Base-by-base conservation (phyloP, 2,329 filamentous ascomycete genomes). In the Diaporthe citriasiana region DNA sequence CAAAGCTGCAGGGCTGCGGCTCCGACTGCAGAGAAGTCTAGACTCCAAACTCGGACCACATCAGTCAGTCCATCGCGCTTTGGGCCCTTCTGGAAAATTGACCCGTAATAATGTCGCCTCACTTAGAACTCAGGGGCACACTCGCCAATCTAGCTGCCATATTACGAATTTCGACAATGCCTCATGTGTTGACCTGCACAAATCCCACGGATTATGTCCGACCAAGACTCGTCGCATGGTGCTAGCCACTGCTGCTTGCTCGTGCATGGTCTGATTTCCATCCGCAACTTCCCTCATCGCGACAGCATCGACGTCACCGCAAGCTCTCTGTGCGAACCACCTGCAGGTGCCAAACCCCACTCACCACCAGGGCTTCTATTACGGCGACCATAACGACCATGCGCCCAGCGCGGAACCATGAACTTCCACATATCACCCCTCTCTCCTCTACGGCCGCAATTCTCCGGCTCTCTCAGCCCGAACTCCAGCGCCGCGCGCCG, bases 391-490 rank as follows among this genome's bases (percentile, higher is more conserved):
- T 12, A 38, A 68, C 63, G 50, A 71, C 69, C 42, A 71, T 71
- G 70, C 56, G 10, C 56, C 45, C 76, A 76, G n/a, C 75, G 76
- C 9, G 78, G 78, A 53, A 74, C 78, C 50, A 77, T 81, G 75
- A 80, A 78, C 68, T 77, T 80, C 47, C 77, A 80, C 66, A 80
- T 82, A 27, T 79, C 80, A 47, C 79, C 80, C n/a, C 77, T 80
- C 45, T 80, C 80, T 51, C 80, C 80, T n/a, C 73, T 82, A 27
- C 77, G 77, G 56, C 79, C 79, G n/a, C 79, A 80, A 59, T 77
- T 80, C 74, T 79, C 80, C 25, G 76, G 78, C 27, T 75, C 78
- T 12, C 65, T 69, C 17, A 47, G 60, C 51, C 70, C 70, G 60
- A 74, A 35, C 72, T 68, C 33, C 65, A 70, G 70, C 76, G 72